Base-by-base conservation (phyloP, 148 eudicot species). In the Chenopodium quinoa region DNA sequence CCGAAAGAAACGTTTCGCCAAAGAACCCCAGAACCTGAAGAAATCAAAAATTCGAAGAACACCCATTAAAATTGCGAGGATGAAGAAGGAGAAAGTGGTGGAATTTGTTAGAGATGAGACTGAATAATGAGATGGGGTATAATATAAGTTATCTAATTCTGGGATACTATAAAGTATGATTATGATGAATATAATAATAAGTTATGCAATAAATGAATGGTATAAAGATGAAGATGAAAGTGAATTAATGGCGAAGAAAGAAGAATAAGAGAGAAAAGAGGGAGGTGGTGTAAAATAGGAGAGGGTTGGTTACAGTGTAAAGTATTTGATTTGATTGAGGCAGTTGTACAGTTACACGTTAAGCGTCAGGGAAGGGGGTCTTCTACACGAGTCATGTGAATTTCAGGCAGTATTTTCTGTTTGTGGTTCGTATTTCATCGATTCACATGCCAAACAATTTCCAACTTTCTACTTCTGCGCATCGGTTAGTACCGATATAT, bases 261-360 rank as follows among this genome's bases (percentile, higher is more conserved):
- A 20, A 23, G 71, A 11, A 17, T 67, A 4, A 52, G 29, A 58
- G 3, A 58, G 54, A 32, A 23, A 22, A 37, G 27, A 22, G 7
- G 11, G 27, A 22, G 7, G 11, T 17, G 56, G n/a, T 25, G 19
- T 13, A 47, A n/a, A 64, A 63, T 27, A n/a, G 10, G 23, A 62
- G n/a, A 37, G 1, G 25, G 75, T 9, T 70, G 66, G 67, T 47
- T 67, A 37, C 44, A 11, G 48, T 17, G 25, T 62, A 27, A 50
- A 74, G 40, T 16, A 52, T 23, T 37, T 9, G 56, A 22, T 23
- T 37, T 9, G 68, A 80, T 14, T 34, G 13, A 68, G 76, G 78
- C 78, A 78, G 31, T 82, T 75, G 27, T 3, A 9, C n/a, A 12
- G 77, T 7, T 71, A 77, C 81, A 78, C 71, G 84, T 82, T 82